A percentile compares a stretch with the other conserved stretches of the same genome.
phyloP scores from a whole-genome alignment of 169 alveolate species.

The Cryptosporidium viatorum region DNA sequence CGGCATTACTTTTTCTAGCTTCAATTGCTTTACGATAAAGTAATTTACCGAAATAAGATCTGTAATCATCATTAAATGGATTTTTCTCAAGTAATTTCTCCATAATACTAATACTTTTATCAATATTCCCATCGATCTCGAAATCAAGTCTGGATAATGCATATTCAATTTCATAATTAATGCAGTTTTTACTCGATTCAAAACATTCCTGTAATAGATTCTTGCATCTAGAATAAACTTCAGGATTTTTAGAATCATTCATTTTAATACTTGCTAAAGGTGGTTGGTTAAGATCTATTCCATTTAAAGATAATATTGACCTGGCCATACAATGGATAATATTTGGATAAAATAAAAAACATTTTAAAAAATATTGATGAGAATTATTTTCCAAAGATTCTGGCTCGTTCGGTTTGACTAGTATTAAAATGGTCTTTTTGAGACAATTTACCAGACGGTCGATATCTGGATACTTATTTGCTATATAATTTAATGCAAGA shows the following conservation, averaged over 20 bases:
- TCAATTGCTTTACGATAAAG: constrained; percentile 23
- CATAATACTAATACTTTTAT: constrained; percentile 20
- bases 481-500: constrained; percentile 13
- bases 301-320: constrained; percentile 11
- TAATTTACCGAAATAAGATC: constrained; percentile 31
- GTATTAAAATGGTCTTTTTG: background rate
- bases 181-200: background rate
- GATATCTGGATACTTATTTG: constrained; percentile 16
- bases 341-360: constrained; percentile 12
- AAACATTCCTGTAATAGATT: background rate
- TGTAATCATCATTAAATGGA: constrained; percentile 42
- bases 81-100: constrained; percentile 21
- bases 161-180: constrained; percentile 31
- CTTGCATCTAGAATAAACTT: constrained; percentile 6
- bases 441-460: constrained; percentile 13
- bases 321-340: constrained; percentile 45
- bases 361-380: background rate
- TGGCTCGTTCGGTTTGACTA: background rate
- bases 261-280: constrained; percentile 9
- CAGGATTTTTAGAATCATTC: background rate
- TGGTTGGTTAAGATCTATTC: constrained; percentile 21
- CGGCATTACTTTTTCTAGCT: background rate
- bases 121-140: constrained; percentile 38
- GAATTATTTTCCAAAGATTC: background rate
- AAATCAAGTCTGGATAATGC: constrained; percentile 37